phyloP scores from a whole-genome alignment of 495 filamentous ascomycete genomes.

The Hypoxylon cercidicola region DNA sequence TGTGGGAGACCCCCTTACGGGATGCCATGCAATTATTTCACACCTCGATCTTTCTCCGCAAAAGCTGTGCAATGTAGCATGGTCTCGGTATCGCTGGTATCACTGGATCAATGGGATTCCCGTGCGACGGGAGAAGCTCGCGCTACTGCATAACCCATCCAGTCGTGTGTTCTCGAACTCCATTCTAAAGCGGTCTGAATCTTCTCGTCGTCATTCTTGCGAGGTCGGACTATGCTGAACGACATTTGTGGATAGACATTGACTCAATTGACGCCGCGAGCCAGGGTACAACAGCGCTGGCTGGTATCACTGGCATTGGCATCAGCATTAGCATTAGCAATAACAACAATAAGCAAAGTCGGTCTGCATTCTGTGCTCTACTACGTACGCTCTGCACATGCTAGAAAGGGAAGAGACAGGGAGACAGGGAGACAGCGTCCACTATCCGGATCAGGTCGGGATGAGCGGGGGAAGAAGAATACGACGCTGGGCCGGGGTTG shows the following conservation, averaged over 20 bases:
- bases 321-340: constrained; percentile 15
- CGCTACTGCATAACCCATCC: constrained; percentile 33
- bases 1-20: constrained; percentile 33
- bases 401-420: constrained; percentile 26
- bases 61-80: constrained; percentile 39
- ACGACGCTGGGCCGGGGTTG: constrained; percentile 23
- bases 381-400: constrained; percentile 29
- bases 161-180: constrained; percentile 21
- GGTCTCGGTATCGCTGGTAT: constrained; percentile 21
- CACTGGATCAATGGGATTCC: constrained; percentile 3
- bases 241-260: constrained; percentile 15
- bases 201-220: constrained; percentile 21
- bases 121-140: constrained; percentile 32
- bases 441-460: constrained; percentile 38
- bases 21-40: constrained; percentile 39
- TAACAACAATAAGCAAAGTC: constrained; percentile 28
- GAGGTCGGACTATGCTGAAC: constrained; percentile 31
- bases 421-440: constrained; percentile 13
- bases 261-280: constrained; percentile 28
- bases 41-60: constrained; percentile 43
- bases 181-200: constrained; percentile 42
- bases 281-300: constrained; percentile 29
- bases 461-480: constrained; percentile 34
- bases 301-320: constrained; percentile 24
- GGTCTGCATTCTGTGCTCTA: constrained; percentile 31